Conservation (phyloP, 2,329 filamentous ascomycete species). For the Thelonectria olida region DNA sequence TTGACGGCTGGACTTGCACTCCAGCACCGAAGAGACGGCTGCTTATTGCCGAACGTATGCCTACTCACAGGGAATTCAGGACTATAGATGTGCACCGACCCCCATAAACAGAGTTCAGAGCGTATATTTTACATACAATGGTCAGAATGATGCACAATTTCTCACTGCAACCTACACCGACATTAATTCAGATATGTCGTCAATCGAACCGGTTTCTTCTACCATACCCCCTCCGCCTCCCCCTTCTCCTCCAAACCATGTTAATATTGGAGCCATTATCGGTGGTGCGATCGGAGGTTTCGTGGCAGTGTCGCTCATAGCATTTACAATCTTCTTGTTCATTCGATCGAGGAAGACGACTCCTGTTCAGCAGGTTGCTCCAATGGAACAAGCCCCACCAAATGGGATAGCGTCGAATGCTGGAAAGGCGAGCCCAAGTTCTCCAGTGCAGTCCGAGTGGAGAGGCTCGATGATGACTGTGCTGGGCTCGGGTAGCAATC, state of each 20-base stretch:
- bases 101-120: background rate
- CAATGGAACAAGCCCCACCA: background rate
- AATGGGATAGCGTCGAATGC: background rate
- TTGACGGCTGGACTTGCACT: background rate
- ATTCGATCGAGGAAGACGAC: background rate
- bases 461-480: background rate
- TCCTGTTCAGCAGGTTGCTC: background rate
- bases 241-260: background rate
- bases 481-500: background rate
- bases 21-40: background rate
- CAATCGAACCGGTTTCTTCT: background rate
- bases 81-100: constrained; percentile 11
- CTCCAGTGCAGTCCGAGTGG: background rate
- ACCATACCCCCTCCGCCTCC: background rate
- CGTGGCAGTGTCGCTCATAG: background rate
- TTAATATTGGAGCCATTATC: background rate
- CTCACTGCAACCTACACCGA: background rate
- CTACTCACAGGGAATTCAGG: background rate
- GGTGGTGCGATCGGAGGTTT: background rate
- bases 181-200: background rate
- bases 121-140: background rate
- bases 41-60: constrained; percentile 15
- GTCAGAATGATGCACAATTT: background rate
- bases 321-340: background rate
- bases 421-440: background rate